Percentiles rank a stretch among this genome's conserved stretches.
phyloP scores from a whole-genome alignment of 306 rosid species.

The Acmispon strigosus region DNA sequence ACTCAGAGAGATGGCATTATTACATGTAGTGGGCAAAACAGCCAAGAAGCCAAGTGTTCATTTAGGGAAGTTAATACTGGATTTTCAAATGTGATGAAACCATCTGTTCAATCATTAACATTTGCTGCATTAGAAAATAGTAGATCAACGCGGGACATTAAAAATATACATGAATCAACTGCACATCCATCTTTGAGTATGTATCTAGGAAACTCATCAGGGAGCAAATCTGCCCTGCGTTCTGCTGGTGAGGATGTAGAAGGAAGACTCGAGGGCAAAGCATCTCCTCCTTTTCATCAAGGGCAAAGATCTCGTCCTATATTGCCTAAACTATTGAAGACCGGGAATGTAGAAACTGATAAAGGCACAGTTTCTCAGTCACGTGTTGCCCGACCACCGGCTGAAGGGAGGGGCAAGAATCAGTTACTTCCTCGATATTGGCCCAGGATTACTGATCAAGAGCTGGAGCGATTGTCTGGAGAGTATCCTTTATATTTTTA shows the following conservation, averaged over 20 bases:
- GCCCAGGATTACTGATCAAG: slow-evolving; percentile 97
- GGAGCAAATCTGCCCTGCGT: slow-evolving; percentile 45
- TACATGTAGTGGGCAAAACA: slow-evolving; percentile 35
- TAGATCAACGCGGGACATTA: slow-evolving; percentile 46
- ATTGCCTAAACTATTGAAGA: slow-evolving; percentile 62
- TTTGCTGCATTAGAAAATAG: slow-evolving; percentile 48
- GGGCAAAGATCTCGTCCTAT: slow-evolving; percentile 66
- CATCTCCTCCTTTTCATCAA: slow-evolving; percentile 51
- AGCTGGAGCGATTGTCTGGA: slow-evolving; percentile 83
- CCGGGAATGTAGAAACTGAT: slow-evolving; percentile 45
- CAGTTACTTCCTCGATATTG: slow-evolving; percentile 98
- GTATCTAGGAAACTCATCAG: slow-evolving; percentile 61
- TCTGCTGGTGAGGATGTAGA: slow-evolving; percentile 48
- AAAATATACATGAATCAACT: slow-evolving; percentile 38
- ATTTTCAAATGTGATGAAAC: slow-evolving; percentile 42
- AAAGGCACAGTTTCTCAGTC: slow-evolving; percentile 37
- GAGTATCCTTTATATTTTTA: slow-evolving; percentile 72
- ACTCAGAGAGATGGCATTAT: slow-evolving; percentile 38
- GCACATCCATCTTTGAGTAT: slow-evolving; percentile 65
- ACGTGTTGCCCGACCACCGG: slow-evolving; percentile 88
- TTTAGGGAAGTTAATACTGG: slow-evolving; percentile 41
- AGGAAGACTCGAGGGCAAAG: slow-evolving; percentile 52
- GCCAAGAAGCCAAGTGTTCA: slow-evolving; percentile 34
- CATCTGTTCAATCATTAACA: slow-evolving; percentile 48
- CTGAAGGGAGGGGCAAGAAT: slow-evolving; percentile 87